Base-by-base conservation (phyloP, 83 land plant genomes). In the Picea abies region DNA sequence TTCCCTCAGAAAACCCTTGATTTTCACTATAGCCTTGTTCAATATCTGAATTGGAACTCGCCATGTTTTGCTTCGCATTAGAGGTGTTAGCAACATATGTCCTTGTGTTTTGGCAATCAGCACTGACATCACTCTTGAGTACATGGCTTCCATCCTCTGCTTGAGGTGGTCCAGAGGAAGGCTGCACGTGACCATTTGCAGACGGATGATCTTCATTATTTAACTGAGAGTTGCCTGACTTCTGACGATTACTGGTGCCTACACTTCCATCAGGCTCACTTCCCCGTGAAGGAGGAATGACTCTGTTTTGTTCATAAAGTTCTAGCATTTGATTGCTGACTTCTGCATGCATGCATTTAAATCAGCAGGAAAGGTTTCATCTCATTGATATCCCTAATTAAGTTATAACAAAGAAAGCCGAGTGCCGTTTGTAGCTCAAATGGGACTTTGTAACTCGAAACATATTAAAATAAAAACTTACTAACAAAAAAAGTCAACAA, bases 321-420 rank as follows among this genome's bases (percentile, higher is more conserved):
- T 93, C 91, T 72, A 93, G 86, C 95, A 93, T 93, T 84, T 92
- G 94, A 79, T 92, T 92, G 87, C 94, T 92, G 20, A 92, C 91
- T 83, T 92, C 94, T 92, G 89, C 82, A 86, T 76, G 72, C 61
- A 68, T 61, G 44, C 80, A 81, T 41, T 20, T 14, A n/a, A 37
- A 44, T 44, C 56, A 73, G 60, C 22, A 9, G 47, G 22, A 73
- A 73, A 47, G 58, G 77, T 73, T 73, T 44, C 77, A 44, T 41
- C 25, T 22, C 23, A 10, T n/a, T 44, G 37, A 73, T 11, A 76
- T 20, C 41, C 62, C n/a, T 10, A 37, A 67, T 26, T 67, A 56
- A 56, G 58, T 12, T 56, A 56, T 56, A 12, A 12, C 14, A 56
- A 11, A 47, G 10, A 47, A 47, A 47, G 49, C 23, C 26, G n/a